phyloP scores from a whole-genome alignment of 805 yeast genomes.

The Ogataea pilisensis region DNA sequence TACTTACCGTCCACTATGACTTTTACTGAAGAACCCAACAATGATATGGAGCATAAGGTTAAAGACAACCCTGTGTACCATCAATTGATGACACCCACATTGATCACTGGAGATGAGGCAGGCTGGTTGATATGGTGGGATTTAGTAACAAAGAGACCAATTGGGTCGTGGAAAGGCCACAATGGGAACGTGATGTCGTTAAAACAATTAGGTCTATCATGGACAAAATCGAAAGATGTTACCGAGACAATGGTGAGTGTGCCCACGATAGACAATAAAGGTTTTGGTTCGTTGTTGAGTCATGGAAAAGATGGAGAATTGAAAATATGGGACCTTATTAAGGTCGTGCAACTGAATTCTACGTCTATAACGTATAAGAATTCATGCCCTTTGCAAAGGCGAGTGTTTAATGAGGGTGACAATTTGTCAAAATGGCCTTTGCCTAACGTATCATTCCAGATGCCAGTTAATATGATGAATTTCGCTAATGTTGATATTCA shows the following conservation, averaged over 20 bases:
- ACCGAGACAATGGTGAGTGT: slow-evolving; percentile 3
- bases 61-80: too few relatives aligned
- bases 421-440: slow-evolving; percentile 13
- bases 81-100: slow-evolving; percentile 31
- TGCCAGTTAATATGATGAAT: slow-evolving; percentile 72
- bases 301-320: slow-evolving; percentile 65
- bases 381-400: slow-evolving; percentile 15
- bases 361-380: slow-evolving; percentile 14
- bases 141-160: slow-evolving; percentile 49
- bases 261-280: slow-evolving; percentile 21
- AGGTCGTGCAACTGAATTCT: slow-evolving; percentile 11
- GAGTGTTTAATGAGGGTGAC: slow-evolving; percentile 17
- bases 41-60: background rate
- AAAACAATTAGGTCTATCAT: slow-evolving; percentile 37
- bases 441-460: slow-evolving; percentile 35
- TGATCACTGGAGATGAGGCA: slow-evolving; percentile 54
- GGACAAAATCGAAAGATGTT: slow-evolving; percentile 19
- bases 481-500: slow-evolving; percentile 58
- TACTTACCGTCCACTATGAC: slow-evolving; percentile 18
- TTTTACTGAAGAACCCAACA: background rate
- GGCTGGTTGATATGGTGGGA: slow-evolving; percentile 71
- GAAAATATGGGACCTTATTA: slow-evolving; percentile 41
- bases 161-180: slow-evolving; percentile 60
- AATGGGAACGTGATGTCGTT: slow-evolving; percentile 45
- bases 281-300: slow-evolving; percentile 46